Evolutionary conservation across 495 filamentous ascomycete species (phyloP).

Genomic region (Penicillium fimorum): DNA sequence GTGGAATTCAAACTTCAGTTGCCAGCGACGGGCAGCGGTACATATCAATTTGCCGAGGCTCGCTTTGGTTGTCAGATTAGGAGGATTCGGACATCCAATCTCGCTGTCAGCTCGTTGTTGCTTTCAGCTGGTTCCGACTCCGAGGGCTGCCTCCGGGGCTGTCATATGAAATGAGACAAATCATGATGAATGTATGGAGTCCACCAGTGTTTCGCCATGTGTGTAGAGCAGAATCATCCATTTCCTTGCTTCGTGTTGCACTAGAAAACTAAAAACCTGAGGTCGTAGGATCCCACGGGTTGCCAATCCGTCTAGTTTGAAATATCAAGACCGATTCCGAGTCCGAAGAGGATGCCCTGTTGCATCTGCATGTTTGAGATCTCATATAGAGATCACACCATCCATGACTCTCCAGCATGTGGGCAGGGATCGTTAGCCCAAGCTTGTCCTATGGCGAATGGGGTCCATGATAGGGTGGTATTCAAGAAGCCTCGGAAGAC

Average conservation of each 20-base stretch:
- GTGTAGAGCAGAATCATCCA: background rate
- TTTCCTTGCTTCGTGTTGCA: background rate
- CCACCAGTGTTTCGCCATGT: slow-evolving; percentile 1
- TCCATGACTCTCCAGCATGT: background rate
- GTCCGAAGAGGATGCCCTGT: slow-evolving; percentile 12
- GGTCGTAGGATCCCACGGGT: background rate
- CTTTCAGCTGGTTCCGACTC: slow-evolving; percentile 15
- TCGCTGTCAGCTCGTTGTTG: slow-evolving; percentile 3
- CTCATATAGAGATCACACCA: slow-evolving; percentile 5
- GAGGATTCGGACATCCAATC: slow-evolving; percentile 5
- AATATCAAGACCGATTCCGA: slow-evolving; percentile 25
- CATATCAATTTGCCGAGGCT: slow-evolving; percentile 18
- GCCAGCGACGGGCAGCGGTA: slow-evolving; percentile 8
- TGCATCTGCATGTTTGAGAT: slow-evolving; percentile 1
- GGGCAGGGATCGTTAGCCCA: background rate
- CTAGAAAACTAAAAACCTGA: background rate
- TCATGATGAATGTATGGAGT: slow-evolving; percentile 1
- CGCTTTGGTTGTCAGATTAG: background rate
- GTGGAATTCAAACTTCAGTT: background rate
- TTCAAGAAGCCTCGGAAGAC: background rate
- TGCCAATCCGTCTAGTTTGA: background rate
- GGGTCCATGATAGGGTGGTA: slow-evolving; percentile 3
- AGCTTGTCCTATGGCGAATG: slow-evolving; percentile 5
- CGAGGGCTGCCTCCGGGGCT: background rate
- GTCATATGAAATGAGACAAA: slow-evolving; percentile 14